Evolutionary conservation across 176 grass and related monocot genomes (phyloP), one percentile per base, ranked within the genome.

Genomic region (Juncus inflexus): DNA sequence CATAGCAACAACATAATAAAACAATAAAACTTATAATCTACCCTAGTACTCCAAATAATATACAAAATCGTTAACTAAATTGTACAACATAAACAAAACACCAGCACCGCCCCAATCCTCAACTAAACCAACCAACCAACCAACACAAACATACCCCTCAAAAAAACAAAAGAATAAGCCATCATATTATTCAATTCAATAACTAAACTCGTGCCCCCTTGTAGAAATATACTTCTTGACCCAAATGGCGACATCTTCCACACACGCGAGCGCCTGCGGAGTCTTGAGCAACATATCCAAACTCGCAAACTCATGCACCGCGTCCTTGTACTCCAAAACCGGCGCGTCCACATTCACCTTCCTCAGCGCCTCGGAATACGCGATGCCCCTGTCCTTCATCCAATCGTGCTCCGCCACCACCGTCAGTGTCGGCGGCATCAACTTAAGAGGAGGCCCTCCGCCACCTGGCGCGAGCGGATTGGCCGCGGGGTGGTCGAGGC

Each of bases 191-290:
- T 28, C 7, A 50, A 62, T 79, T 69, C 76, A 89, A 84, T 89
- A 89, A 8, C 80, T 83, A 14, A 89, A 72, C 56, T 89, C 85
- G 69, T 89, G 85, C 16, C 85, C 85, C 5, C 85, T 80, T 40
- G 82, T 66, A 66, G 85, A 83, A 53, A 89, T 89, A 76, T 89
- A 84, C 63, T 89, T 89, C 77, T 89, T 89, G 58, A 89, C 77
- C 85, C 85, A 89, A 74, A 89, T 89, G 9, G 81, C 77, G 12
- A 89, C 83, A 66, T 89, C 85, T 43, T 89, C 85, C 19, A 80
- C 67, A 12, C 85, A 89, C 9, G 85, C 85, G 58, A 77, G 81
- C 39, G 85, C 77, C 65, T 78, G 85, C 0, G 80, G 80, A 0
- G 77, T 89, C 60, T 74, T 84, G 51, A 89, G 43, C 57, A 89